phyloP scores from a whole-genome alignment of 177 flowering plant species.

The Tripterygium wilfordii region DNA sequence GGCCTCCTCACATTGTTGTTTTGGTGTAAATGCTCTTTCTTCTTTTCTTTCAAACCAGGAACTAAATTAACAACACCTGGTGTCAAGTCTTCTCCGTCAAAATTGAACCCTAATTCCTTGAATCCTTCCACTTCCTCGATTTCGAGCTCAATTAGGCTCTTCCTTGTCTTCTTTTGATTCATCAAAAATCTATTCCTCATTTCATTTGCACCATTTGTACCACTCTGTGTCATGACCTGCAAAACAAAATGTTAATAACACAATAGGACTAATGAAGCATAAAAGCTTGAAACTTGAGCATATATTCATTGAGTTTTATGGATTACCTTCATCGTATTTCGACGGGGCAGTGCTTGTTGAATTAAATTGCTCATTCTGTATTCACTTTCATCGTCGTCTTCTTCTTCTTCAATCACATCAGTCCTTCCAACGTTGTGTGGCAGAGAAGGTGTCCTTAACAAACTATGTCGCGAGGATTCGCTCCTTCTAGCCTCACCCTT shows the following conservation, averaged over 20 bases:
- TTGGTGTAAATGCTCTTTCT: conserved; percentile 5
- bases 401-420: not conserved
- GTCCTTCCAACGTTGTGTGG: conserved; percentile 8
- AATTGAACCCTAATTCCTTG: conserved; percentile 55
- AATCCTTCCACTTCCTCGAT: conserved; percentile 55
- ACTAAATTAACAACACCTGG: conserved; percentile 36
- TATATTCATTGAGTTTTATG: too few relatives aligned
- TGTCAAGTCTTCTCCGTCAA: conserved; percentile 35
- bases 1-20: conserved; percentile 32
- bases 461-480: not conserved
- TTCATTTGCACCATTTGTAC: conserved; percentile 17
- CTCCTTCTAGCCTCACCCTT: not conserved
- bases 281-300: too few relatives aligned
- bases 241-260: too few relatives aligned
- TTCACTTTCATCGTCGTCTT: conserved; percentile 1
- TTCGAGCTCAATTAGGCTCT: conserved; percentile 47
- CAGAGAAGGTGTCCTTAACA: conserved; percentile 11
- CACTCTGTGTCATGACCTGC: conserved; percentile 13
- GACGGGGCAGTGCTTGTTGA: conserved; percentile 29
- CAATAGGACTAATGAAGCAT: too few relatives aligned
- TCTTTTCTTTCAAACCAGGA: conserved; percentile 35
- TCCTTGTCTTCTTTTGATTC: conserved; percentile 17
- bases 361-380: conserved; percentile 8
- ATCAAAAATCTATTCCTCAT: not conserved
- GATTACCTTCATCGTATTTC: conserved; percentile 27